These are phyloP conservation scores for Aspergillus novofumigatus DNA, from an alignment of 2,329 filamentous ascomycete genomes.

Conservation along the genomic window DNA sequence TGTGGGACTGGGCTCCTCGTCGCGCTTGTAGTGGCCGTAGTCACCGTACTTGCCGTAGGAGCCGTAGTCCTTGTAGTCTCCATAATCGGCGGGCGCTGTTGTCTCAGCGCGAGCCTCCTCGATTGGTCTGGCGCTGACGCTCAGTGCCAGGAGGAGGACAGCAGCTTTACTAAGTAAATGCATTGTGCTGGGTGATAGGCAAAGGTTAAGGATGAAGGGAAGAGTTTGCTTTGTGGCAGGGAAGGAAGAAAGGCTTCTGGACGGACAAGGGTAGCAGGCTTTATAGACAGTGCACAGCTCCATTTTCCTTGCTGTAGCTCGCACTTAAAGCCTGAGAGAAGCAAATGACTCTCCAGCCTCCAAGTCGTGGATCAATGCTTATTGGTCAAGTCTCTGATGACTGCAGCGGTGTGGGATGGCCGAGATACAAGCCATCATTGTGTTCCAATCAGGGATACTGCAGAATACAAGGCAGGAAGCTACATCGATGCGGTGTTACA, in stretches of 20 bases:
- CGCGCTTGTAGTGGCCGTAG: neutral
- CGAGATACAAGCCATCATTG: neutral
- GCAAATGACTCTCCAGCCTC: neutral
- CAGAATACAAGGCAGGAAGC: neutral
- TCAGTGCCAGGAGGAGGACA: neutral
- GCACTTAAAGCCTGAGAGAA: neutral
- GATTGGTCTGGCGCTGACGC: neutral
- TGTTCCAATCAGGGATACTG: neutral
- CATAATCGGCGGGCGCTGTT: neutral
- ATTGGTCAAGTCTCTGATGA: neutral
- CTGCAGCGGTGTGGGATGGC: neutral
- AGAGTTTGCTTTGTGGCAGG: neutral
- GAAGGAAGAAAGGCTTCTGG: neutral
- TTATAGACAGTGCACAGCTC: neutral
- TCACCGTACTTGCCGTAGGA: conserved; percentile 1
- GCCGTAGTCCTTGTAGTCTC: neutral
- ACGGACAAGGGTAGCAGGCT: neutral
- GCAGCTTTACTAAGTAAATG: neutral
- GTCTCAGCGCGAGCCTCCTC: neutral
- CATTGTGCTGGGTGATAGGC: neutral
- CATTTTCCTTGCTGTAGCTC: neutral
- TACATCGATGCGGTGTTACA: neutral
- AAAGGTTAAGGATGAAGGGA: neutral
- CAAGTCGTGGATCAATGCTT: neutral
- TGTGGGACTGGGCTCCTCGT: neutral